Evolutionary conservation across 768 basidiomycete genomes (phyloP), one percentile per base, ranked within the genome.

Genomic region (Agaricus sinodeliciosus): DNA sequence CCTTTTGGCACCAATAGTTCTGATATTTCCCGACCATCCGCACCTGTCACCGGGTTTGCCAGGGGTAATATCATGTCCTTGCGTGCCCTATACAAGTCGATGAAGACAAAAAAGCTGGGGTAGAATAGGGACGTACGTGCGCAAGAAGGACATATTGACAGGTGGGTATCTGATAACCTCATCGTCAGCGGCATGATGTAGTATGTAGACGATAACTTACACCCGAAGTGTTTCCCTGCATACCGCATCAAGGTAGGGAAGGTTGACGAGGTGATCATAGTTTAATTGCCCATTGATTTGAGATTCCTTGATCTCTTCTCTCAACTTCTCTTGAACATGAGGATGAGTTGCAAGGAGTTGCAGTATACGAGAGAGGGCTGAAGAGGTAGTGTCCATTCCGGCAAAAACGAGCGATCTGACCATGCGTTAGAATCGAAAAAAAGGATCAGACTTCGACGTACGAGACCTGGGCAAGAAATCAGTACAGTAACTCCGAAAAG

Each of bases 241-340:
- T 12, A 73, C 57, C 0, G 65, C 69, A 49, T 71, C 71, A 26
- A 72, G 59, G 34, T 65, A 67, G 2, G 68, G 67, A 9, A 70
- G 58, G 1, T 48, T 46, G 7, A 66, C 62, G 7, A 70, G 50
- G 15, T 63, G 60, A 45, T 70, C 69, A 52, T 70, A 66, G 1
- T 48, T 45, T n/a, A 70, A 26, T 42, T 65, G 63, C 2, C 57
- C 63, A 28, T 58, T 59, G 31, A 62, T 58, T 19, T 64, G 15
- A 54, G 67, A 58, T 60, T 62, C 59, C 22, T 16, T 35, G 47
- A 69, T 55, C 52, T 67, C 65, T 15, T 49, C 44, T 2, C 66
- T 58, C 11, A 68, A 55, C n/a, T 57, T 68, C 3, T 66, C 60
- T 44, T 75, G 73, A 8, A 67, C 64, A 9, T 71, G 64, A 3